These are phyloP conservation scores for Fraxinus cuspidata DNA, from an alignment of 257 asterid genomes.

Conservation along the genomic window DNA sequence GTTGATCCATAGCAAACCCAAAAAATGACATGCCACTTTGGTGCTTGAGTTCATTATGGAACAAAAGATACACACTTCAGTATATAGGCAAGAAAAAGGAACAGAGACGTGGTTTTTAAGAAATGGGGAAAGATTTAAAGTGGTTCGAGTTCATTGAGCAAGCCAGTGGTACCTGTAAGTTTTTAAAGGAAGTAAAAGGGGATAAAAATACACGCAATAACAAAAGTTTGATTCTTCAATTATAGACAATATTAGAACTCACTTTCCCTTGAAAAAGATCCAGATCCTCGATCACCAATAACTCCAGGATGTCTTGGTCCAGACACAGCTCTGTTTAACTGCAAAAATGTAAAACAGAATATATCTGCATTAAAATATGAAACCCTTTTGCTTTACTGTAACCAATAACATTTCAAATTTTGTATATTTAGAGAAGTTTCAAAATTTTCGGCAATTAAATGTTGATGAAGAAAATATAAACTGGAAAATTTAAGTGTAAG, in stretches of 20 bases:
- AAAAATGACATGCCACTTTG: not conserved
- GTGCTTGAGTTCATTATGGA: not conserved
- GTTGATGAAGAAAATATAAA: not conserved
- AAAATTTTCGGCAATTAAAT: not conserved
- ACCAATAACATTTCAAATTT: not conserved
- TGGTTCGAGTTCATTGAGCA: not conserved
- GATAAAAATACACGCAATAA: not conserved
- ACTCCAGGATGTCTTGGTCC: slow-evolving; percentile 96
- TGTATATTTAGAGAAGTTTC: not conserved
- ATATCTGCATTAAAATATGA: not conserved
- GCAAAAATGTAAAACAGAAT: slow-evolving; percentile 26
- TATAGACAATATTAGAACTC: slow-evolving; percentile 36
- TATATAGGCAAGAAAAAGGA: not conserved
- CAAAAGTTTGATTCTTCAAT: not conserved
- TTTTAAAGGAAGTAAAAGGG: not conserved
- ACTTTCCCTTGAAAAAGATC: slow-evolving; percentile 98
- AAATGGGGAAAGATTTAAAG: not conserved
- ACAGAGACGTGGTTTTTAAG: not conserved
- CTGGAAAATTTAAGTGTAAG: not conserved
- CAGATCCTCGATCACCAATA: slow-evolving; percentile 97
- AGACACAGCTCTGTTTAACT: slow-evolving; percentile 82
- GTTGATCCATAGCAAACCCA: not conserved
- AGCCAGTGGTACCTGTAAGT: not conserved
- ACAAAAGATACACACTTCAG: not conserved
- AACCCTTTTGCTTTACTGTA: not conserved